These are phyloP conservation scores for Claviceps citrina DNA, from an alignment of 2,329 filamentous ascomycete genomes.

Conservation along the genomic window DNA sequence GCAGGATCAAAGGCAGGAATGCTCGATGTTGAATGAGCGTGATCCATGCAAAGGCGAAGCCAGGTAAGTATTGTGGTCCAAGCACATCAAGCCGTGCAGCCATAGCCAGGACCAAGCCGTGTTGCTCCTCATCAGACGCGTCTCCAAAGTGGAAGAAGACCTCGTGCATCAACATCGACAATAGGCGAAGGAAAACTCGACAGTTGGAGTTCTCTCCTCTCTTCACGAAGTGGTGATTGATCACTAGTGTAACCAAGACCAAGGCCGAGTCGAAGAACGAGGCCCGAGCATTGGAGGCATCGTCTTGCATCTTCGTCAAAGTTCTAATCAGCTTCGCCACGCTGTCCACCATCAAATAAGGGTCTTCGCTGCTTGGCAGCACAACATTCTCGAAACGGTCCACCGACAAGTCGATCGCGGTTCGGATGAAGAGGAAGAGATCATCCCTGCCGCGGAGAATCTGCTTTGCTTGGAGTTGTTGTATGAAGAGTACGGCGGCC, in stretches of 20 bases:
- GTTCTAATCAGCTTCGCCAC: constrained; percentile 66
- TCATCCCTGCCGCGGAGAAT: constrained; percentile 63
- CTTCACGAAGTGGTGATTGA: constrained; percentile 74
- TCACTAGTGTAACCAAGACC: constrained; percentile 60
- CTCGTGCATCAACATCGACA: constrained; percentile 69
- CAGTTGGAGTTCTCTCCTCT: constrained; percentile 72
- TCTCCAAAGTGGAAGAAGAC: constrained; percentile 45
- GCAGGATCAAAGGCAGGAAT: constrained; percentile 66
- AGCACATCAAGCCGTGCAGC: constrained; percentile 57
- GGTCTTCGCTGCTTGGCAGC: constrained; percentile 43
- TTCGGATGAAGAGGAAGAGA: constrained; percentile 62
- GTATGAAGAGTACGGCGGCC: constrained; percentile 59
- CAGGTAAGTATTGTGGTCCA: constrained; percentile 62
- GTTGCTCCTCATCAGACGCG: constrained; percentile 43
- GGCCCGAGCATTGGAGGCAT: constrained; percentile 47
- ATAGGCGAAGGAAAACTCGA: constrained; percentile 78
- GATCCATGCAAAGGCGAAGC: constrained; percentile 76
- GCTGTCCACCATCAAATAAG: constrained; percentile 55
- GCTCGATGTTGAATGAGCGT: constrained; percentile 68
- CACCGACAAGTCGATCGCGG: constrained; percentile 66
- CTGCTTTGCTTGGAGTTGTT: constrained; percentile 62
- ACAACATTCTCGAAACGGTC: constrained; percentile 60
- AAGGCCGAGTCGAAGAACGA: constrained; percentile 65
- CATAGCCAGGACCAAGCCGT: constrained; percentile 57
- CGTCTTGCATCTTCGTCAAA: constrained; percentile 57